Evolutionary conservation across 2,329 filamentous ascomycete species (phyloP).

Genomic region (Colletotrichum tropicicola): DNA sequence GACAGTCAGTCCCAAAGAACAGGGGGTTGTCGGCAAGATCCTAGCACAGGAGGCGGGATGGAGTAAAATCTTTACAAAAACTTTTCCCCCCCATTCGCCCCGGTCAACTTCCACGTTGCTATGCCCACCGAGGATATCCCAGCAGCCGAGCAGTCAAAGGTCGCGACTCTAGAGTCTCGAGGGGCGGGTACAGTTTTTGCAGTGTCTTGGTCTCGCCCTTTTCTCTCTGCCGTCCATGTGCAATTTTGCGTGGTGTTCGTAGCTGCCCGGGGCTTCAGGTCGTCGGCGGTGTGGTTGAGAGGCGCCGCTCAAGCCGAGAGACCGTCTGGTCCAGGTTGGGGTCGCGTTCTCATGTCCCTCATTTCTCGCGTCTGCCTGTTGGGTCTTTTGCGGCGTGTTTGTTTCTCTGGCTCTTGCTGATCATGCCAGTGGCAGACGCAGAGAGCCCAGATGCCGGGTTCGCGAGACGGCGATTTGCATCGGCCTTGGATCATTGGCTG

Average conservation of each 20-base stretch:
- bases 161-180: neutral
- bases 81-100: constrained; percentile 6
- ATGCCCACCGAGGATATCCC: constrained; percentile 3
- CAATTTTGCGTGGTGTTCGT: neutral
- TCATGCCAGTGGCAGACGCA: neutral
- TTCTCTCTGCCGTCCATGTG: neutral
- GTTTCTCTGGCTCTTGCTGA: neutral
- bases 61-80: constrained; percentile 2
- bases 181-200: neutral
- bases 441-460: neutral
- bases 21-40: constrained; percentile 21
- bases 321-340: constrained; percentile 11
- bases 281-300: neutral
- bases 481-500: constrained; percentile 1
- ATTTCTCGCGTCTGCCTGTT: neutral
- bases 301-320: constrained; percentile 19
- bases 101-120: constrained; percentile 22
- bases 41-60: constrained; percentile 11
- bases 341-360: too few relatives aligned
- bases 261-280: constrained; percentile 8
- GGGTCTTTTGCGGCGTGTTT: too few relatives aligned
- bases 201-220: neutral
- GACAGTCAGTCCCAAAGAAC: constrained; percentile 8
- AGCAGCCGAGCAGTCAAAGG: neutral
- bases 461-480: neutral